Percentiles rank a stretch among this genome's conserved stretches.
phyloP scores from a whole-genome alignment of 1,139 yeast species.

The Wickerhamomyces sp. region DNA sequence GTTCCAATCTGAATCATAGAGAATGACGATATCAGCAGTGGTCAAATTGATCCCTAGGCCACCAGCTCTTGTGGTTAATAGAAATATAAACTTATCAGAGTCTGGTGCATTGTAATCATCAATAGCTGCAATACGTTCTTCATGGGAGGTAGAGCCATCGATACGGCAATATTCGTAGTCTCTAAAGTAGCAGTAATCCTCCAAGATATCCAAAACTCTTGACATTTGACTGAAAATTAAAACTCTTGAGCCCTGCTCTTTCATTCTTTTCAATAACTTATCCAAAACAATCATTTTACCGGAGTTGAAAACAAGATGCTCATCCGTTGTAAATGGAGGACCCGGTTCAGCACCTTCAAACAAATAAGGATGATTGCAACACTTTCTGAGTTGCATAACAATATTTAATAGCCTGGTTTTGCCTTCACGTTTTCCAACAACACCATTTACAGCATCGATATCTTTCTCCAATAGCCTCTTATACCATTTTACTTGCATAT shows the following conservation, averaged over 20 bases:
- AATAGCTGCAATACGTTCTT: slow-evolving; percentile 86
- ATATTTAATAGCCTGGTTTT: slow-evolving; percentile 86
- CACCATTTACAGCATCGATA: slow-evolving; percentile 94
- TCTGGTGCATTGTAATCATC: slow-evolving; percentile 87
- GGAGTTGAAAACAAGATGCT: slow-evolving; percentile 80
- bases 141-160: slow-evolving; percentile 93
- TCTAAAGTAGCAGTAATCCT: slow-evolving; percentile 85
- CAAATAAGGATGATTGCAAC: slow-evolving; percentile 95
- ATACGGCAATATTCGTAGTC: slow-evolving; percentile 86
- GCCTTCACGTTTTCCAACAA: slow-evolving; percentile 82
- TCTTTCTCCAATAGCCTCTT: slow-evolving; percentile 85
- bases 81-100: slow-evolving; percentile 76
- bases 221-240: slow-evolving; percentile 95
- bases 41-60: slow-evolving; percentile 95
- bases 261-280: slow-evolving; percentile 68
- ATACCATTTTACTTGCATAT: slow-evolving; percentile 93
- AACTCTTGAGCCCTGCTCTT: slow-evolving; percentile 81
- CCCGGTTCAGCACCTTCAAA: slow-evolving; percentile 99
- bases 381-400: slow-evolving; percentile 94
- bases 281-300: slow-evolving; percentile 91
- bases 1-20: slow-evolving; percentile 97
- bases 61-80: slow-evolving; percentile 97
- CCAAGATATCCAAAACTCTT: slow-evolving; percentile 82
- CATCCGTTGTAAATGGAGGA: slow-evolving; percentile 96
- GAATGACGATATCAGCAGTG: slow-evolving; percentile 83